Evolutionary conservation across 2,329 filamentous ascomycete species (phyloP), one percentile per base, ranked within the genome.

Genomic region (Sphaerulina populicola): DNA sequence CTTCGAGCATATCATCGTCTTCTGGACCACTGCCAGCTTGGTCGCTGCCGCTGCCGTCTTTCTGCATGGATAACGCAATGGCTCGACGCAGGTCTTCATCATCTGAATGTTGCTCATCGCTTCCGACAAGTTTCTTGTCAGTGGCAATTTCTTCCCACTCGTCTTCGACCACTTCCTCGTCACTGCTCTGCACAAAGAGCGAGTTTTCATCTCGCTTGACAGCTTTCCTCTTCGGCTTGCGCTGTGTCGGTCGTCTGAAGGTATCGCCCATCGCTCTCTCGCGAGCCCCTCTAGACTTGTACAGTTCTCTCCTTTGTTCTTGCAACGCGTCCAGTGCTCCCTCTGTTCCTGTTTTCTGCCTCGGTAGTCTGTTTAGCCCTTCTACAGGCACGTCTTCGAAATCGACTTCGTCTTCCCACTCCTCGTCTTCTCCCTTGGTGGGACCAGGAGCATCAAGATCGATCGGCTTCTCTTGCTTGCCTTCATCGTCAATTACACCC

Each of bases 371-470:
- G 61, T 96, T 96, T 10, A 96, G 64, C 0, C 90, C 90, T 66
- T 93, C 87, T 43, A 96, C 90, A 0, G 90, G 89, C 3, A 96
- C 85, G 68, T 96, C 90, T 66, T 96, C 90, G 61, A 96, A 96
- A 8, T 88, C 86, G 4, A 84, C 85, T 2, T 78, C 77, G 1
- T 82, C 80, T 3, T 81, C 75, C 2, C 80, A 75, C 5, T 59
- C 58, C 1, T 80, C 74, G 1, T 77, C 74, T 2, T 78, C 72
- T 54, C 78, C 76, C 1, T 75, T 73, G 9, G 66, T 61, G 31
- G 67, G 62, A 75, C 74, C 61, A 79, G 76, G 48, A 73, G 69
- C 79, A 65, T 98, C 93, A 14, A 98, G 80, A 65, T 97, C 89
- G 54, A 98, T 97, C 0, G 93, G 91, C 66, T 89, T 94, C 56